These are phyloP conservation scores for Xylaria polymorpha DNA, from an alignment of 2,329 filamentous ascomycete species.

Conservation along the genomic window DNA sequence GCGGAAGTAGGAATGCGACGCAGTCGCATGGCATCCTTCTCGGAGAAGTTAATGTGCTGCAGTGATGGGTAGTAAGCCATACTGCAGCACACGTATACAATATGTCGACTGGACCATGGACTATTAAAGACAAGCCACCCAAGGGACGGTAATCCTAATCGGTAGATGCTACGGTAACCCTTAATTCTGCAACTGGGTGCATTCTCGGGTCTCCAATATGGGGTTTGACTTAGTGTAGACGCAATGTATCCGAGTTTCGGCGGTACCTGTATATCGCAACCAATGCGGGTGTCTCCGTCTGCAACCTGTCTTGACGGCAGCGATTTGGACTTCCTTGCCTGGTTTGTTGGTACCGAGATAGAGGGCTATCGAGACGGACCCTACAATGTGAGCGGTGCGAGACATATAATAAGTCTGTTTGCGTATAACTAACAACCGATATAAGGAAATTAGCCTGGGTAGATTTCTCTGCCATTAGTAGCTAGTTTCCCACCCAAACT, in stretches of 20 bases:
- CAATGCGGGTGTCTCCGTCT: slow-evolving; percentile 24
- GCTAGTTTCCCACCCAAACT: too few relatives aligned
- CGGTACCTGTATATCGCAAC: slow-evolving; percentile 19
- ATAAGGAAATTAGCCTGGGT: not conserved
- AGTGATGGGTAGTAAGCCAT: slow-evolving; percentile 23
- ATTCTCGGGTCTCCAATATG: slow-evolving; percentile 14
- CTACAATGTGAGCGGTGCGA: not conserved
- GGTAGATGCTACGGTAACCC: slow-evolving; percentile 20
- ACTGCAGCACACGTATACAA: slow-evolving; percentile 20
- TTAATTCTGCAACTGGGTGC: slow-evolving; percentile 4
- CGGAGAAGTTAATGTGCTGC: slow-evolving; percentile 10
- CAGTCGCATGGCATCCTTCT: slow-evolving; percentile 14
- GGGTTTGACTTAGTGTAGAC: slow-evolving; percentile 19
- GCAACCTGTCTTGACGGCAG: slow-evolving; percentile 23
- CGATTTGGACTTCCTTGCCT: not conserved
- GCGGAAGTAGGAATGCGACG: slow-evolving; percentile 28
- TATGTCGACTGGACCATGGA: slow-evolving; percentile 1
- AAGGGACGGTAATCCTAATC: not conserved
- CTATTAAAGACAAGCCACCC: slow-evolving; percentile 9
- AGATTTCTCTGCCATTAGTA: not conserved
- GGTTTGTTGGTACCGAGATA: not conserved
- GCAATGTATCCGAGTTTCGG: slow-evolving; percentile 2
- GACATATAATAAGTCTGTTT: not conserved
- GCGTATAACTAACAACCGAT: not conserved
- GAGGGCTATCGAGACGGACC: not conserved